Evolutionary conservation across 2,329 filamentous ascomycete species (phyloP).

Genomic region (Plectosphaerella cucumerina): DNA sequence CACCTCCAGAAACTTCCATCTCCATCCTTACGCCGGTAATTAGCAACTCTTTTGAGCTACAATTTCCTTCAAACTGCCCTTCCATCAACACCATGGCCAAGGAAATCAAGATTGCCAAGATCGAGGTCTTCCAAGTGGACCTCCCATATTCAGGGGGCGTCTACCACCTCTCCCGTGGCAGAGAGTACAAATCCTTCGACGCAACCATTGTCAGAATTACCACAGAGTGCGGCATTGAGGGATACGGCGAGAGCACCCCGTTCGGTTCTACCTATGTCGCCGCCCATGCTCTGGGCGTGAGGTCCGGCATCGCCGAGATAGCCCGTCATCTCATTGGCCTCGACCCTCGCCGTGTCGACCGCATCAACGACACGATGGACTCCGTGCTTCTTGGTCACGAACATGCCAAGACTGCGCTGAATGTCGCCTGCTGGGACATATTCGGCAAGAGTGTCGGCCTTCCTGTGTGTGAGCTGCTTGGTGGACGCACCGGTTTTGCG

Average conservation of each 20-base stretch:
- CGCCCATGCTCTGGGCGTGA: neutral
- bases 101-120: neutral
- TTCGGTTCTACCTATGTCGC: constrained; percentile 2
- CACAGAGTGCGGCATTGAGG: neutral
- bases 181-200: neutral
- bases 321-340: neutral
- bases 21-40: too few relatives aligned
- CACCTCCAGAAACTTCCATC: too few relatives aligned
- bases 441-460: neutral
- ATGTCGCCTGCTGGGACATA: neutral
- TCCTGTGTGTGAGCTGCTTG: neutral
- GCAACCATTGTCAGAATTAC: constrained; percentile 1
- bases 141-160: neutral
- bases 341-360: neutral
- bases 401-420: neutral
- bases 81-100: neutral
- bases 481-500: neutral
- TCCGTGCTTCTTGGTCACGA: neutral
- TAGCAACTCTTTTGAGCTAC: too few relatives aligned
- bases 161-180: neutral
- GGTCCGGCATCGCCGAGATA: neutral
- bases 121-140: neutral
- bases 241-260: constrained; percentile 1
- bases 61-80: neutral
- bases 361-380: neutral